Conservation (phyloP, 2,329 filamentous ascomycete genomes). For the Colletotrichum shisoi region DNA sequence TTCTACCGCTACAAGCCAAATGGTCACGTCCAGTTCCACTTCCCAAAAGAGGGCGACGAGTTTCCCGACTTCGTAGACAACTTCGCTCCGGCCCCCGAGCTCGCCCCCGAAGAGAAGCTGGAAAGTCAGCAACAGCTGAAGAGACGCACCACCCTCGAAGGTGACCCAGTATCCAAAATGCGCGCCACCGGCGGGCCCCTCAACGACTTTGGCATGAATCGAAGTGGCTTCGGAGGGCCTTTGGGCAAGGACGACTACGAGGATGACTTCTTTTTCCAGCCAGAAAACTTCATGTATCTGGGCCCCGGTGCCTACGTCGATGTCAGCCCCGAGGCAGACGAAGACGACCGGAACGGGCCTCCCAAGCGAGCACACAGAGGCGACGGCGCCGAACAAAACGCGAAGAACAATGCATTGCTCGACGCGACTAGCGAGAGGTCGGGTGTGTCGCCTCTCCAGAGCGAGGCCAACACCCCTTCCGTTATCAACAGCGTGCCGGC, state of each 20-base stretch:
- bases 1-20: slow-evolving; percentile 65
- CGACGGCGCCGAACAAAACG: background rate
- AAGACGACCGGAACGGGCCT: slow-evolving; percentile 47
- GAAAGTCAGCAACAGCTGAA: slow-evolving; percentile 61
- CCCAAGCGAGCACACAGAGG: slow-evolving; percentile 1
- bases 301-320: slow-evolving; percentile 58
- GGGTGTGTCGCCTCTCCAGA: slow-evolving; percentile 43
- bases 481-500: slow-evolving; percentile 42
- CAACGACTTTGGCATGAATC: slow-evolving; percentile 38
- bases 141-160: slow-evolving; percentile 45
- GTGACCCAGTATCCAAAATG: slow-evolving; percentile 33
- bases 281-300: slow-evolving; percentile 62
- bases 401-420: slow-evolving; percentile 13
- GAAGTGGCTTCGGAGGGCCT: slow-evolving; percentile 36
- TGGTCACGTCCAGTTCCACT: slow-evolving; percentile 63
- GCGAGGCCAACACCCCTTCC: slow-evolving; percentile 43
- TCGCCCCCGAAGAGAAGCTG: slow-evolving; percentile 62
- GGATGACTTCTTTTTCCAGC: slow-evolving; percentile 56
- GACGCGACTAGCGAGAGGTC: slow-evolving; percentile 27
- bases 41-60: slow-evolving; percentile 65
- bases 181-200: slow-evolving; percentile 40
- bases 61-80: slow-evolving; percentile 60
- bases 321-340: slow-evolving; percentile 54
- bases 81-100: slow-evolving; percentile 48
- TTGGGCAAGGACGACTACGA: slow-evolving; percentile 47